Evolutionary conservation across 139 green algal species (phyloP).

Genomic region (Haematococcus lacustris): DNA sequence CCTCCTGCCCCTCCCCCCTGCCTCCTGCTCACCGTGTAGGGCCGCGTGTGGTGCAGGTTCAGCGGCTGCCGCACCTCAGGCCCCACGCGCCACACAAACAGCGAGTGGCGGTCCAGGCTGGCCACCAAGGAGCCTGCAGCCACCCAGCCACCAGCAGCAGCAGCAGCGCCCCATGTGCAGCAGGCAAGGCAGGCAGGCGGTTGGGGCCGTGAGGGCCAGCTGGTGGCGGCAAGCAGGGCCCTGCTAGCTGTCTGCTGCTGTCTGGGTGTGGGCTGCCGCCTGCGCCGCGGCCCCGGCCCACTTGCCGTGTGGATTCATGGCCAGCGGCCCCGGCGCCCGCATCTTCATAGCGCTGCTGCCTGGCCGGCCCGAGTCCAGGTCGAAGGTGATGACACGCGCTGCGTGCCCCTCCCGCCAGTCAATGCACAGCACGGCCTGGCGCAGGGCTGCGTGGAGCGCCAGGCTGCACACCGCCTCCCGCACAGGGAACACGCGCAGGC

Average conservation of each 20-base stretch:
- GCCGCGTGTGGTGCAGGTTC: conserved; percentile 60
- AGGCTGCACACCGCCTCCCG: conserved; percentile 30
- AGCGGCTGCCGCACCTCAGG: conserved; percentile 31
- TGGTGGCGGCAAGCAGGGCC: background rate
- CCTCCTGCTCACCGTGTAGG: conserved; percentile 55
- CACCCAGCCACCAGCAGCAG: background rate
- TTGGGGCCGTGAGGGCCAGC: too few relatives aligned
- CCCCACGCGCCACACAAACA: conserved; percentile 53
- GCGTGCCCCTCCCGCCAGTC: conserved; percentile 6
- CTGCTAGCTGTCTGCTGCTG: background rate
- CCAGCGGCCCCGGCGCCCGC: conserved; percentile 20
- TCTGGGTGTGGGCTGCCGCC: background rate
- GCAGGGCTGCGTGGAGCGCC: conserved; percentile 21
- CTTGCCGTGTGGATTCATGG: conserved; percentile 5
- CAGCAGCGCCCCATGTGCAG: background rate
- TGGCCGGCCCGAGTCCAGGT: conserved; percentile 15
- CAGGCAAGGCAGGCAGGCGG: background rate
- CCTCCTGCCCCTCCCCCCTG: too few relatives aligned
- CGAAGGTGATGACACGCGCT: conserved; percentile 17
- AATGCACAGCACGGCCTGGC: conserved; percentile 21
- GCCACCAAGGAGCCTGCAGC: conserved; percentile 19
- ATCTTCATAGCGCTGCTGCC: conserved; percentile 28
- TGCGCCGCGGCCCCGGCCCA: too few relatives aligned
- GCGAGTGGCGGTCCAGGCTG: conserved; percentile 46
- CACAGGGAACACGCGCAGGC: conserved; percentile 18